Conservation (phyloP, 1,284 basidiomycete species). For the Quambalaria eucalypti region DNA sequence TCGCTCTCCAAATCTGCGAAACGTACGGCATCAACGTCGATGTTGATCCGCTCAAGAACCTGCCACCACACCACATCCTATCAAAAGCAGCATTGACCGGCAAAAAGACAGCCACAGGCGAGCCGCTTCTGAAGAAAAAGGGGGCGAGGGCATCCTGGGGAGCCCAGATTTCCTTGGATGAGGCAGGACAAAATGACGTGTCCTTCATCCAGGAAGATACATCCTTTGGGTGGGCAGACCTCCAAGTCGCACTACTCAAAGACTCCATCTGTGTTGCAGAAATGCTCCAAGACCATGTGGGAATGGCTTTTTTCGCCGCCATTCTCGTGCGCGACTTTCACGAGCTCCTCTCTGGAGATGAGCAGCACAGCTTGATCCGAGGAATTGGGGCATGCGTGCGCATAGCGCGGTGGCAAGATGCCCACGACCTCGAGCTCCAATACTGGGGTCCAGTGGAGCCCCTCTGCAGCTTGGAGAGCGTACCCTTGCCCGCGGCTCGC, state of each 20-base stretch:
- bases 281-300: slow-evolving; percentile 67
- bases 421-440: slow-evolving; percentile 26
- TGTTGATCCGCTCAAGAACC: slow-evolving; percentile 21
- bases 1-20: slow-evolving; percentile 41
- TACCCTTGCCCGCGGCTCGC: slow-evolving; percentile 64
- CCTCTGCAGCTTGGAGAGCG: slow-evolving; percentile 66
- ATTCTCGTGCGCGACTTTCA: slow-evolving; percentile 24
- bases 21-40: slow-evolving; percentile 41
- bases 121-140: slow-evolving; percentile 1
- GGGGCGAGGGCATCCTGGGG: neutral
- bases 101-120: neutral
- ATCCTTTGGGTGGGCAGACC: slow-evolving; percentile 76
- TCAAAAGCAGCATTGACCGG: neutral
- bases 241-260: slow-evolving; percentile 80
- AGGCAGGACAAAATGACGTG: neutral
- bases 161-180: neutral
- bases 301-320: slow-evolving; percentile 20
- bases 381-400: slow-evolving; percentile 19
- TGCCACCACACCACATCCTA: slow-evolving; percentile 33
- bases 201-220: slow-evolving; percentile 15
- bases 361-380: slow-evolving; percentile 37
- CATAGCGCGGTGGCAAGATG: slow-evolving; percentile 20
- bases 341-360: slow-evolving; percentile 18
- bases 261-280: slow-evolving; percentile 85
- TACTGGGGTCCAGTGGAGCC: slow-evolving; percentile 54